Conservation (phyloP, 352 stramenopile genomes). For the Globisporangium echinulatum region DNA sequence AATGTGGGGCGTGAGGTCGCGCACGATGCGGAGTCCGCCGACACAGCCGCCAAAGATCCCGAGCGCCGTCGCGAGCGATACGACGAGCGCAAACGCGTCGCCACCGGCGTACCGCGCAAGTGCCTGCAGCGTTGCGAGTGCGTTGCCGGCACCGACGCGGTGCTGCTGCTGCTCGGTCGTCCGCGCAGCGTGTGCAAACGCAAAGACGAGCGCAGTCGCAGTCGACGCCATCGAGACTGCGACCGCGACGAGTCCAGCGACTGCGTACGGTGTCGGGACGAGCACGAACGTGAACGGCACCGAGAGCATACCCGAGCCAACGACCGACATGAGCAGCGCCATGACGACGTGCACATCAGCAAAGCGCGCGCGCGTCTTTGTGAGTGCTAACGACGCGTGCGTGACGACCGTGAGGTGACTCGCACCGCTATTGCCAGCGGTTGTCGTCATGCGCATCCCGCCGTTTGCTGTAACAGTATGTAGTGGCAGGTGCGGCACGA, state of each 20-base stretch:
- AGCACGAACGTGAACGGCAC: conserved; percentile 70
- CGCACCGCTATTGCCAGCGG: too few species aligned
- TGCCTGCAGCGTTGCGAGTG: conserved; percentile 58
- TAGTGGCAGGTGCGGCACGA: too few species aligned
- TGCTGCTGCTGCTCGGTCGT: conserved; percentile 31
- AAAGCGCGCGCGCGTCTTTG: not conserved
- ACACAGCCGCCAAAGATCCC: conserved; percentile 69
- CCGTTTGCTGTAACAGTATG: not conserved
- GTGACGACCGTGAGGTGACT: not conserved
- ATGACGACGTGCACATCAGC: conserved; percentile 45
- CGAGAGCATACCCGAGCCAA: conserved; percentile 63
- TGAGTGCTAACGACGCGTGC: not conserved
- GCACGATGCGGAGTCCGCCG: conserved; percentile 61
- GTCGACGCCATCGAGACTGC: conserved; percentile 50
- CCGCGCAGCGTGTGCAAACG: conserved; percentile 37
- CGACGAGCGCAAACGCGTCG: conserved; percentile 43
- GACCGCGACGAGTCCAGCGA: conserved; percentile 40
- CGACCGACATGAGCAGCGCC: conserved; percentile 72
- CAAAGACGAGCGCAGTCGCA: conserved; percentile 47
- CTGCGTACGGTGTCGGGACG: conserved; percentile 32
- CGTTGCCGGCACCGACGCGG: conserved; percentile 40
- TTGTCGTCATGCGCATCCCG: not conserved
- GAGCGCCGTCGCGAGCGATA: conserved; percentile 59
- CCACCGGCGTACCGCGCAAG: conserved; percentile 53
- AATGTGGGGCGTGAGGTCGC: conserved; percentile 51